Base-by-base conservation (phyloP, 2,329 filamentous ascomycete genomes). In the Atkinsonella texensis region DNA sequence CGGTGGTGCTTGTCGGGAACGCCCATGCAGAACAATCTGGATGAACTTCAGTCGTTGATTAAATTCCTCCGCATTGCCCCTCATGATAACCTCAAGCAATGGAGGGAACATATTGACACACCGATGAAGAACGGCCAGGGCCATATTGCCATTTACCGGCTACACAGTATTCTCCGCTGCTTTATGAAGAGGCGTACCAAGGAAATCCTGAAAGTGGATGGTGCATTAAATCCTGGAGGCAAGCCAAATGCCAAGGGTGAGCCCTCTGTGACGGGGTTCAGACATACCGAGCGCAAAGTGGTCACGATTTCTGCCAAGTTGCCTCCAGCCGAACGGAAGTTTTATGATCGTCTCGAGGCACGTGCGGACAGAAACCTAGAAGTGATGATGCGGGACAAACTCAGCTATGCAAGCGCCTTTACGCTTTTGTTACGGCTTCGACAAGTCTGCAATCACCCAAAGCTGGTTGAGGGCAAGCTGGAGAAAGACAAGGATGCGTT, bases 111-210 rank as follows among this genome's bases (percentile, higher is more conserved):
- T 53, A 98, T 98, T 54, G 90, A 89, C 50, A 73, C 78, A 44
- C 93, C 93, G 0, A 81, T 98, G 78, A 95, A 91, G 71, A 88
- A 86, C 55, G 90, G 90, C 8, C 85, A 86, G 54, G 93, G 91
- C 11, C 87, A 90, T 50, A 78, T 97, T 53, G 91, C 93, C 15
- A 94, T 98, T 65, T 80, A 83, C 48, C 81, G 93, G 44, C 73
- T 98, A 33, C 89, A 95, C 58, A 82, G 85, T 52, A 82, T 95
- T 55, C 73, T 98, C 4, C 85, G 87, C 51, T 91, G 89, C 51
- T 95, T 95, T 70, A 98, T 98, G 93, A 95, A 97, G 72, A 84
- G 93, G n/a, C 83, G 93, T 42, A 97, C 90, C 9, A 98, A 98
- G 68, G 89, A 95, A 20, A 88, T 98, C n/a, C 72, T 98, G 54